Base-by-base conservation (phyloP, 169 alveolate genomes). In the Cystoisospora suis region DNA sequence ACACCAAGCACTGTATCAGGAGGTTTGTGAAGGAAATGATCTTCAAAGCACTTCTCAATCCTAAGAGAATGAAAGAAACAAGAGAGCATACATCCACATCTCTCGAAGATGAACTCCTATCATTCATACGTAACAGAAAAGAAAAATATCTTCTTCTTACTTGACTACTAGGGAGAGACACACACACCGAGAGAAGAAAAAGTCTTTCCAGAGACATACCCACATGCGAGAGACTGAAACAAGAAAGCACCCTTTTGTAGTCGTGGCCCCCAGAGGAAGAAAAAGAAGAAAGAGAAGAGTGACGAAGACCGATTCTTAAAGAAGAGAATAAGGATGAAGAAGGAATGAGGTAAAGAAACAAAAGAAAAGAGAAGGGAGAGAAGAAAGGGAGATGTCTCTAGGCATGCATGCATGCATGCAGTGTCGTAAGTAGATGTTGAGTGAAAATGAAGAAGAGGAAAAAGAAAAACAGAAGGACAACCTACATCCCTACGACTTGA, bases 1-100 rank as follows among this genome's bases (percentile, higher is more conserved):
- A 88, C 89, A 49, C 89, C 92, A 12, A 88, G 75, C n/a, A 88
- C 92, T 4, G 34, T 23, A 15, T 65, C 27, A 3, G 75, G 61
- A 61, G 53, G 70, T 34, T 53, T 77, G 77, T 56, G 72, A 75
- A 75, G 46, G 85, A 88, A 88, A 34, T 88, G 92, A 27, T 44
- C 70, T 69, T 36, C 36, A 75, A 88, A 38, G 75, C 36, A 12
- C 0, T 29, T 59, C 44, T 88, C 92, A 49, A 59, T 88, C 40
- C 92, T 88, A 81, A 59, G 61, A 79, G 61, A 27, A 38, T 49
- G 75, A 61, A 32, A 65, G 17, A 65, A 12, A 65, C 46, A n/a
- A 53, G 6, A 65, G 75, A n/a, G n/a, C n/a, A n/a, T n/a, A n/a
- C n/a, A n/a, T n/a, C n/a, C n/a, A n/a, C n/a, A n/a, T n/a, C n/a